phyloP scores from a whole-genome alignment of 257 asterid genomes.

The Forsythia suspensa region DNA sequence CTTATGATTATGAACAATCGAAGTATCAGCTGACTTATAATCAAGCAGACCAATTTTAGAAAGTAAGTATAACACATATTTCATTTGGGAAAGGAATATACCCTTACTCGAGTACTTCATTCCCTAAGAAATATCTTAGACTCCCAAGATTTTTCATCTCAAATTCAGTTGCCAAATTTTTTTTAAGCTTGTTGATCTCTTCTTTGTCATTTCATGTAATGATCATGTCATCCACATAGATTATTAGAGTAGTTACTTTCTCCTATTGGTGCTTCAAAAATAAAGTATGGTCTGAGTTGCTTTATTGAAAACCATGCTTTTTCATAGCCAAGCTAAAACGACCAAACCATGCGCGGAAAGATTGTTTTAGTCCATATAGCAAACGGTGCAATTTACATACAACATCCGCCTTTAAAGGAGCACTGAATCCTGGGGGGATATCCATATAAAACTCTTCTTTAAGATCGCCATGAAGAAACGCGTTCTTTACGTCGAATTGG shows the following conservation, averaged over 20 bases:
- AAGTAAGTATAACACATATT: not conserved
- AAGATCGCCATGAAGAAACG: not conserved
- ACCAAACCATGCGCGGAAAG: not conserved
- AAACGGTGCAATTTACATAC: not conserved
- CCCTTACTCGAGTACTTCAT: not conserved
- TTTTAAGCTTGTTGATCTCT: not conserved
- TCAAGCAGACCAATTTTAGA: not conserved
- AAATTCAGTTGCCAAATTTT: not conserved
- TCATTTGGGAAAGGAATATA: not conserved
- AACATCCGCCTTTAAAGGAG: not conserved
- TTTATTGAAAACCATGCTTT: not conserved
- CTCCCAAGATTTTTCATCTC: constrained; percentile 17
- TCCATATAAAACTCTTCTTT: not conserved
- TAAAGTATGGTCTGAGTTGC: not conserved
- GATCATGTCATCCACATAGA: not conserved
- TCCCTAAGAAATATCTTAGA: not conserved
- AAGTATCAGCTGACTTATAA: not conserved
- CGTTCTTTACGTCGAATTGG: not conserved
- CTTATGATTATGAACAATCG: not conserved
- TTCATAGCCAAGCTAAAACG: not conserved
- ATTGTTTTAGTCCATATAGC: no score
- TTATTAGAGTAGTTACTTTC: not conserved
- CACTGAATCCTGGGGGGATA: not conserved
- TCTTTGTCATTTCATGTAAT: not conserved
- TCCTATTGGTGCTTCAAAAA: not conserved